Evolutionary conservation across 768 basidiomycete genomes (phyloP).

Genomic region (Trichaptum fuscoviolaceum): DNA sequence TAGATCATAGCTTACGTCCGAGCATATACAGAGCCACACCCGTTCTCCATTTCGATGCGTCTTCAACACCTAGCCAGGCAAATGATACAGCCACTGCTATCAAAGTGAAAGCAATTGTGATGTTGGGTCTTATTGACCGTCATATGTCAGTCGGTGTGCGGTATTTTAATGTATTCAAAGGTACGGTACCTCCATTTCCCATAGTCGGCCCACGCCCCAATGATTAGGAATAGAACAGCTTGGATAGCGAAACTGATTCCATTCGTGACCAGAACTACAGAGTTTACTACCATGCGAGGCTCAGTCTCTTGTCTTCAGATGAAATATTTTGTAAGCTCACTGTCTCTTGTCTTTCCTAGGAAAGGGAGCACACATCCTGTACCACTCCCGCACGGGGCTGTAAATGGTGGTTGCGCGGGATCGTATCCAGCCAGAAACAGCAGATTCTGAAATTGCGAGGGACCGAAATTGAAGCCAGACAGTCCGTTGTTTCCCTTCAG

Average conservation of each 20-base stretch:
- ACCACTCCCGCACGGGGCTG: constrained; percentile 39
- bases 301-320: background rate
- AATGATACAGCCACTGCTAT: constrained; percentile 64
- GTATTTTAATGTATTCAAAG: background rate
- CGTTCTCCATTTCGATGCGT: constrained; percentile 57
- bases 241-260: constrained; percentile 78
- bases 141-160: background rate
- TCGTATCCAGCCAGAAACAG: constrained; percentile 72
- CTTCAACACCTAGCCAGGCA: constrained; percentile 71
- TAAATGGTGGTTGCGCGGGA: constrained; percentile 51
- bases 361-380: constrained; percentile 63
- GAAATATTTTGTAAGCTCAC: constrained; percentile 30
- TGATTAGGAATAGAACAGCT: constrained; percentile 54
- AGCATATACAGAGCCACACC: constrained; percentile 60
- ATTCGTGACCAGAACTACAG: constrained; percentile 73
- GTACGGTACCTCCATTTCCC: constrained; percentile 61
- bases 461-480: constrained; percentile 59
- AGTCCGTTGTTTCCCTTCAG: constrained; percentile 61
- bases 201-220: constrained; percentile 81
- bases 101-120: constrained; percentile 69
- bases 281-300: constrained; percentile 49
- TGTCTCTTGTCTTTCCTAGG: constrained; percentile 54
- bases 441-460: constrained; percentile 71
- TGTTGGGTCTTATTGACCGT: constrained; percentile 50
- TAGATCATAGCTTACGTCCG: constrained; percentile 44